Percentiles rank a stretch among this genome's conserved stretches.
phyloP scores from a whole-genome alignment of 331 rosid genomes.

The Acacia concinna region DNA sequence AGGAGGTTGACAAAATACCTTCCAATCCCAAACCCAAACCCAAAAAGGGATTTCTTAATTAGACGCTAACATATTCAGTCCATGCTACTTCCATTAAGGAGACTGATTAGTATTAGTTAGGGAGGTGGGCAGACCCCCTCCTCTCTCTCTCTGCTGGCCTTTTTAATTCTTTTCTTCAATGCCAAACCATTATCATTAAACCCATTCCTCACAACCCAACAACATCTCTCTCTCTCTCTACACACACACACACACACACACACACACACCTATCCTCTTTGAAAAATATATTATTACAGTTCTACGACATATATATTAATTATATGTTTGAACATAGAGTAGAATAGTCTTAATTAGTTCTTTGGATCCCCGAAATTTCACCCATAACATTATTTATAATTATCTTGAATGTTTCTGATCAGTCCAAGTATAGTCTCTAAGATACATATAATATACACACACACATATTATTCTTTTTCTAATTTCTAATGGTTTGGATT shows the following conservation, averaged over 20 bases:
- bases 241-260: neutral
- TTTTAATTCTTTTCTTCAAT: conserved; percentile 1
- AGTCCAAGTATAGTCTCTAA: conserved; percentile 23
- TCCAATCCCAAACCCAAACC: conserved; percentile 58
- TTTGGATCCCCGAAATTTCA: neutral
- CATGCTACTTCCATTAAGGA: conserved; percentile 51
- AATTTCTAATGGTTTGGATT: neutral
- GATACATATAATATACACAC: too few species aligned
- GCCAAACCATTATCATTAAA: neutral
- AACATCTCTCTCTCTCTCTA: neutral
- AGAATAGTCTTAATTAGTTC: neutral
- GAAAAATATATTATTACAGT: neutral
- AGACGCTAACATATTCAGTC: conserved; percentile 51
- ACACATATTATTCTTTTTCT: neutral
- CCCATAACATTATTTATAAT: neutral
- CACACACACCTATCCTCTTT: neutral
- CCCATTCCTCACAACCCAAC: neutral
- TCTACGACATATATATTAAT: too few species aligned
- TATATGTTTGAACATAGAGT: neutral
- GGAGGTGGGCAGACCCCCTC: conserved; percentile 29
- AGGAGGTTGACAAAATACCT: conserved; percentile 69
- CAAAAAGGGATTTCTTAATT: conserved; percentile 57
- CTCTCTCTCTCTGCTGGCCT: neutral
- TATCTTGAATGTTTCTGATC: neutral
- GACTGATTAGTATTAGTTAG: conserved; percentile 44